These are phyloP conservation scores for Dendrobium huoshanense DNA, from an alignment of 106 monocot genomes.

Conservation along the genomic window DNA sequence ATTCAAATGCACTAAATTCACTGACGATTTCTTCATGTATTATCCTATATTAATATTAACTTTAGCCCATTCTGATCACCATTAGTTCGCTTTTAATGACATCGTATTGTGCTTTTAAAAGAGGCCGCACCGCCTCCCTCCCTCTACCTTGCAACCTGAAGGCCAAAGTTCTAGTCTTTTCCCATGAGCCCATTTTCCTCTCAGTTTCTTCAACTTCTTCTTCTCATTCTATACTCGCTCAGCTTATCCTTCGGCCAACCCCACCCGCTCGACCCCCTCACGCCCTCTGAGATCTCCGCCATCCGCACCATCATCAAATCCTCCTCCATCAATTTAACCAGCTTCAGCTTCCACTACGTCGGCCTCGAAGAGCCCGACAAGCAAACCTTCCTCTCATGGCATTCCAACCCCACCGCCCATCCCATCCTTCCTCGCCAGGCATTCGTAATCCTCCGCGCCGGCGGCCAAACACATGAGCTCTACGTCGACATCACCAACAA, in stretches of 20 bases:
- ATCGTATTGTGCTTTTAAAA: no score
- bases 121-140: no score
- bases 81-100: no score
- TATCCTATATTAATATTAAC: no score
- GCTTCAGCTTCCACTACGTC: conserved; percentile 57
- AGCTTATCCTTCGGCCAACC: background rate
- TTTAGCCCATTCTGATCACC: no score
- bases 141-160: no score
- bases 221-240: conserved; percentile 1
- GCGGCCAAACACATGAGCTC: conserved; percentile 31
- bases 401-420: background rate
- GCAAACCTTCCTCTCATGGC: conserved; percentile 27
- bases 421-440: conserved; percentile 31
- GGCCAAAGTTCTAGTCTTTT: no score
- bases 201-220: background rate
- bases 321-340: conserved; percentile 12
- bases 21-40: no score
- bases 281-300: conserved; percentile 34
- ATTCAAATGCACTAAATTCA: no score
- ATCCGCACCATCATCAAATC: conserved; percentile 20
- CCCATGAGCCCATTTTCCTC: background rate
- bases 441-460: conserved; percentile 38
- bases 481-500: conserved; percentile 25
- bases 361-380: conserved; percentile 74
- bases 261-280: conserved; percentile 55